Evolutionary conservation across 306 rosid genomes (phyloP).

Genomic region (Acacia acuminata): DNA sequence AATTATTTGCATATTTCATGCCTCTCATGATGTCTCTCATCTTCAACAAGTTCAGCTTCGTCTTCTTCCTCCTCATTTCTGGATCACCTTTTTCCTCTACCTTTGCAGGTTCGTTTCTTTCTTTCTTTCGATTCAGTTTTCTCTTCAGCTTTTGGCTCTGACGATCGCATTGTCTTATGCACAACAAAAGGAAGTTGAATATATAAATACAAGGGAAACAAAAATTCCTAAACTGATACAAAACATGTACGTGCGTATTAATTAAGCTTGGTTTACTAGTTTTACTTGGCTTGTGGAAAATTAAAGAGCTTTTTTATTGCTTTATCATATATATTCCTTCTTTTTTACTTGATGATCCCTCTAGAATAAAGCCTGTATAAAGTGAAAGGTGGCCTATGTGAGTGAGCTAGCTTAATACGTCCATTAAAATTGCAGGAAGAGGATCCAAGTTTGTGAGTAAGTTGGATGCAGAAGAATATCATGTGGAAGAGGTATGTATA

Average conservation of each 20-base stretch:
- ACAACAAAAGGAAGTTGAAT: background rate
- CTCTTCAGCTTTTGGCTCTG: constrained; percentile 38
- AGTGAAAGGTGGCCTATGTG: background rate
- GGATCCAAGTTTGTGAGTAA: constrained; percentile 30
- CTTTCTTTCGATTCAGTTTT: background rate
- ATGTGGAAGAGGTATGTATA: constrained; percentile 17
- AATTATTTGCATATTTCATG: constrained; percentile 10
- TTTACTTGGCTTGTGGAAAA: background rate
- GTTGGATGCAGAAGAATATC: constrained; percentile 28
- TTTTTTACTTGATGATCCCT: background rate
- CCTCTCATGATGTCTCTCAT: constrained; percentile 34
- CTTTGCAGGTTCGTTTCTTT: constrained; percentile 44
- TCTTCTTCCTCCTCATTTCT: constrained; percentile 53
- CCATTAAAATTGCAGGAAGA: constrained; percentile 35
- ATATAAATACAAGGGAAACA: background rate
- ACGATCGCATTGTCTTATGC: constrained; percentile 30
- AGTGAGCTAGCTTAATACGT: background rate
- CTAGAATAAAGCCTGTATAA: constrained; percentile 13
- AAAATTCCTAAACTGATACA: background rate
- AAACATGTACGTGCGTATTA: background rate
- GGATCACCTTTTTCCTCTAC: constrained; percentile 47
- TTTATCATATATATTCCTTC: background rate
- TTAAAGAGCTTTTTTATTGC: background rate
- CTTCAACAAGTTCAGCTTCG: constrained; percentile 35
- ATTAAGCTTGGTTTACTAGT: background rate